These are phyloP conservation scores for Lactuca saligna DNA, from an alignment of 129 eudicot genomes.

Conservation along the genomic window DNA sequence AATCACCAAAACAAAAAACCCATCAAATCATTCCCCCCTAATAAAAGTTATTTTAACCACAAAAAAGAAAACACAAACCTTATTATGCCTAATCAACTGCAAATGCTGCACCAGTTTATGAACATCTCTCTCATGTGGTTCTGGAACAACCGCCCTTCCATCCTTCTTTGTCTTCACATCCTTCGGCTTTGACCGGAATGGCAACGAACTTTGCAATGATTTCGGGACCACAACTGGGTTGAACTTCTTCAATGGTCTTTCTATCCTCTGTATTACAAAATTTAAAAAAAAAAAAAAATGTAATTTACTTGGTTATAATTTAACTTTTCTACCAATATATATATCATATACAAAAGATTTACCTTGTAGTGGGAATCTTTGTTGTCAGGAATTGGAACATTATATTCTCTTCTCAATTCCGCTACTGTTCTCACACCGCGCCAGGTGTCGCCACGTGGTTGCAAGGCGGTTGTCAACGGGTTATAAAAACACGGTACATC, in stretches of 20 bases:
- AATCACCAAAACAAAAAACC: constrained; percentile 2
- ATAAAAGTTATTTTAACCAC: neutral
- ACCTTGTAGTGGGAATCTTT: constrained; percentile 92
- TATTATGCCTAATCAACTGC: constrained; percentile 62
- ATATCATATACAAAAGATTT: constrained; percentile 3
- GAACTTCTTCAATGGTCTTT: constrained; percentile 79
- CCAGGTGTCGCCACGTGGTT: constrained; percentile 86
- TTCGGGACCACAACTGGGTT: constrained; percentile 90
- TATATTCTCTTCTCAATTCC: constrained; percentile 65
- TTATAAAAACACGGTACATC: constrained; percentile 84
- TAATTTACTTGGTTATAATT: no score
- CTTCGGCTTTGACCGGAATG: constrained; percentile 84
- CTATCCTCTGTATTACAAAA: constrained; percentile 54
- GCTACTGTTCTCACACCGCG: constrained; percentile 91
- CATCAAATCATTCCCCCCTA: neutral
- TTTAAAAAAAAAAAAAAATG: neutral
- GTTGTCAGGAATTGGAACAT: constrained; percentile 74
- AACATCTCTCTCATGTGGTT: constrained; percentile 75
- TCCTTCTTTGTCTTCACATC: constrained; percentile 46
- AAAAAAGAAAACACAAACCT: constrained; percentile 47
- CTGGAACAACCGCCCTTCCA: constrained; percentile 78
- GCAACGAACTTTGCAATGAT: constrained; percentile 69
- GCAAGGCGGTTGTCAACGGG: constrained; percentile 91
- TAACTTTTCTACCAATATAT: no score
- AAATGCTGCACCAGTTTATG: constrained; percentile 77